Base-by-base conservation (phyloP, 2,329 filamentous ascomycete species). In the Apiospora pterosperma region DNA sequence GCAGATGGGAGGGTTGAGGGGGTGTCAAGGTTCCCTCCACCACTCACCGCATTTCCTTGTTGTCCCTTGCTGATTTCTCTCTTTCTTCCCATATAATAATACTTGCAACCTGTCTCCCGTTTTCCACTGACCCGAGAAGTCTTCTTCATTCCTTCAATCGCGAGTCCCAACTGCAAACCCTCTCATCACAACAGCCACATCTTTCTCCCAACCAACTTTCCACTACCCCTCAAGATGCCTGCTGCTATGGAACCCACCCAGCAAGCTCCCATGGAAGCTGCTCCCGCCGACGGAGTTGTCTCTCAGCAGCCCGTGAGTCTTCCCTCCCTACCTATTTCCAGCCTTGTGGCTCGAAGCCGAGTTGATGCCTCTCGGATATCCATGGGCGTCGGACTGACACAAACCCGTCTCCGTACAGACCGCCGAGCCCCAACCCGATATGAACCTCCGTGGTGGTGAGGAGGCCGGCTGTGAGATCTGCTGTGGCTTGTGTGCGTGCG, bases 381-480 rank as follows among this genome's bases (percentile, higher is more conserved):
- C 36, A 59, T 66, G 66, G 42, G 10, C 10, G 63, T 62, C 39
- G 19, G 11, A 48, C 52, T 12, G 38, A 25, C 21, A 59, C 6
- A 61, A 42, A 44, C 58, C 48, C 38, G n/a, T 12, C 62, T 10
- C 10, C 41, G 28, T 62, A 62, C 66, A 80, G 78, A 42, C 73
- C 61, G 66, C 73, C 42, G 78, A 81, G 69, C 80, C 80, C 62
- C 77, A 80, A 65, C 78, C 78, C 63, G 76, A 80, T 38, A 79
- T 81, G 75, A 73, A 70, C 66, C 75, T 81, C 64, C 77, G 79
- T 48, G 79, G 80, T 70, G 79, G 80, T 68, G 80, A 81, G 68
- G 80, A 81, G 66, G 80, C 78, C 39, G 80, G 80, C 41, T 81
- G 80, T 65, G 79, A 81, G 69, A 70, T 81, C 66, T 81, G 80